Evolutionary conservation across 2,329 filamentous ascomycete genomes (phyloP), one percentile per base, ranked within the genome.

Genomic region (Colletotrichum salicis): DNA sequence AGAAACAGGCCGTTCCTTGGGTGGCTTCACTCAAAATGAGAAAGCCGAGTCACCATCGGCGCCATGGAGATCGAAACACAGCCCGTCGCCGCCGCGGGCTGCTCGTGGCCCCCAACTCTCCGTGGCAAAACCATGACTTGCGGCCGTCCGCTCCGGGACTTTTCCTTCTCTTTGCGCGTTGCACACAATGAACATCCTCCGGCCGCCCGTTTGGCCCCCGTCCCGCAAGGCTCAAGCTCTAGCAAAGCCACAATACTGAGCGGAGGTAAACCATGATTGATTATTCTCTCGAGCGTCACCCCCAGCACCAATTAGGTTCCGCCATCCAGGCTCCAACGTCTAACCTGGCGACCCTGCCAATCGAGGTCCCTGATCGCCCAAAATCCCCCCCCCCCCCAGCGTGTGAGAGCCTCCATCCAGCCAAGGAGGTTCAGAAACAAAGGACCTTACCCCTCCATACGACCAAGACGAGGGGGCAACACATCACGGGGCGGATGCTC

Each of bases 31-130:
- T 67, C 48, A 51, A 51, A 58, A 27, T 41, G 13, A 29, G 24
- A 56, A 70, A 60, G 27, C 15, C 22, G 41, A 45, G 56, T 41
- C 41, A 63, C 33, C 24, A 37, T 52, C 48, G 60, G 64, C 58
- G 64, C 52, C 15, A 37, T 63, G 57, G 52, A 54, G 52, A 63
- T 68, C 65, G 57, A 68, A 63, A 71, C 64, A 45, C 27, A 45
- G 69, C 69, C 64, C 22, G 27, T 51, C 54, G 27, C 41, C 15
- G 41, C 41, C 5, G 41, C 3, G 19, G 41, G 52, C 24, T 31
- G 22, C 35, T 68, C 22, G 31, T 45, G 63, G 57, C 57, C 68
- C 66, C 64, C 54, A 71, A 69, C 55, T 68, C 48, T 61, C 64
- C 64, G 64, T 64, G 59, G 69, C 65, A 66, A 52, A 64, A 48